Conservation (phyloP, 805 yeast species). For the Candida tallmaniae region DNA sequence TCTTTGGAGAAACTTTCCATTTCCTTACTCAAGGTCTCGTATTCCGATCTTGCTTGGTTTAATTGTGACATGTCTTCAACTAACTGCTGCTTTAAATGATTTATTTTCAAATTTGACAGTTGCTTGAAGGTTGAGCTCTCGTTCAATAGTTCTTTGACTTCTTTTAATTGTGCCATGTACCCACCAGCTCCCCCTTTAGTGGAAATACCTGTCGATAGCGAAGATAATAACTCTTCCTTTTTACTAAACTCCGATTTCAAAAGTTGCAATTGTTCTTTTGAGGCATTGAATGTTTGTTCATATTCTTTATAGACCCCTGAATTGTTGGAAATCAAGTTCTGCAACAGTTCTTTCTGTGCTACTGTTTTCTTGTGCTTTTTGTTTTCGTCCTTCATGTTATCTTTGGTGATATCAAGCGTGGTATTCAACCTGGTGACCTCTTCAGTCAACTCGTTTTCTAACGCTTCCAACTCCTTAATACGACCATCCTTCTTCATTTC, state of each 20-base stretch:
- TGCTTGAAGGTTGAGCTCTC: slow-evolving; percentile 53
- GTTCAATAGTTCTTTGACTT: slow-evolving; percentile 52
- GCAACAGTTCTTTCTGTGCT: slow-evolving; percentile 28
- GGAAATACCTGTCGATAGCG: slow-evolving; percentile 86
- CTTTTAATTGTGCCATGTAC: slow-evolving; percentile 65
- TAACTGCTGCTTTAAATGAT: slow-evolving; percentile 53
- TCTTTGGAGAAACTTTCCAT: slow-evolving; percentile 40
- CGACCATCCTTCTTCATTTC: slow-evolving; percentile 60
- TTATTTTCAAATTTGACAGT: slow-evolving; percentile 54
- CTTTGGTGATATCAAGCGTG: slow-evolving; percentile 50
- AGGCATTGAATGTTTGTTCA: slow-evolving; percentile 41
- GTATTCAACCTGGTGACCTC: slow-evolving; percentile 67
- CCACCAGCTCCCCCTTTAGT: slow-evolving; percentile 76
- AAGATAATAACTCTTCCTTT: slow-evolving; percentile 76
- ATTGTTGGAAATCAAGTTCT: slow-evolving; percentile 29
- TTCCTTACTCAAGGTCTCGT: slow-evolving; percentile 35
- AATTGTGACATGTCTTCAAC: slow-evolving; percentile 46
- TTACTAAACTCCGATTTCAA: slow-evolving; percentile 46
- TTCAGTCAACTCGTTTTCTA: slow-evolving; percentile 55
- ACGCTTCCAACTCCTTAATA: slow-evolving; percentile 53
- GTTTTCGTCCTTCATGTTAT: slow-evolving; percentile 54
- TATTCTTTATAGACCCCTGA: slow-evolving; percentile 32
- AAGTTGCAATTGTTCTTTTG: slow-evolving; percentile 40
- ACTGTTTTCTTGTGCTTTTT: slow-evolving; percentile 29
- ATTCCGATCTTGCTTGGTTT: slow-evolving; percentile 48